Evolutionary conservation across 2,329 filamentous ascomycete species (phyloP).

Genomic region (Boeremia lycopersici): DNA sequence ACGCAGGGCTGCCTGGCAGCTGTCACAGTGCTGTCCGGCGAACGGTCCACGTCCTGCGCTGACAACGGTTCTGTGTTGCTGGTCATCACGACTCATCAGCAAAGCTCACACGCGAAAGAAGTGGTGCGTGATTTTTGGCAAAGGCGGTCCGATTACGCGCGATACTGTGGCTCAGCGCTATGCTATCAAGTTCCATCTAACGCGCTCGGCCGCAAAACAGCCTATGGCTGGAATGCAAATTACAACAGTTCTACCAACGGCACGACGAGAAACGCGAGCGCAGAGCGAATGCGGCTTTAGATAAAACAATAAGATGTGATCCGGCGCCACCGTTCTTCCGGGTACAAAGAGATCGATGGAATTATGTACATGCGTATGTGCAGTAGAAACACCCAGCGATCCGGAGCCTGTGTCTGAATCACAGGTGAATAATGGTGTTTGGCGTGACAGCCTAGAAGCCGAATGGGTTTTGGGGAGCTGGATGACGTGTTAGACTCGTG

Average conservation of each 20-base stretch:
- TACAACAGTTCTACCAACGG: not conserved
- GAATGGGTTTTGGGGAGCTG: slow-evolving; percentile 73
- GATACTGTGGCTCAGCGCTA: not conserved
- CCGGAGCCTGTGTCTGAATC: not conserved
- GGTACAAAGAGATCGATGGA: slow-evolving; percentile 4
- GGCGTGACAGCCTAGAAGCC: slow-evolving; percentile 59
- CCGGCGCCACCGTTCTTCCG: not conserved
- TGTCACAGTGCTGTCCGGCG: not conserved
- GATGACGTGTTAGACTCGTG: slow-evolving; percentile 38
- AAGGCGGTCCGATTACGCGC: slow-evolving; percentile 9
- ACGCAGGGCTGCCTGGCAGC: slow-evolving; percentile 1
- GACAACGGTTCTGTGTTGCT: not conserved
- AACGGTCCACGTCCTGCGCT: not conserved
- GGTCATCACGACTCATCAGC: not conserved
- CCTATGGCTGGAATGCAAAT: slow-evolving; percentile 1
- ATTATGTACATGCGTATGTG: slow-evolving; percentile 25
- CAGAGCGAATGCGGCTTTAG: not conserved
- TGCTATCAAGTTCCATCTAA: slow-evolving; percentile 3
- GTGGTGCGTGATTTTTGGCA: not conserved
- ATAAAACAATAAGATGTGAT: slow-evolving; percentile 4
- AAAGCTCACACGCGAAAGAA: not conserved
- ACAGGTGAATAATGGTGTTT: not conserved
- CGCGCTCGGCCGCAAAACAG: not conserved
- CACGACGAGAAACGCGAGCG: not conserved
- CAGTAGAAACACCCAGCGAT: slow-evolving; percentile 4